phyloP scores from a whole-genome alignment of 805 yeast species.

The Brettanomyces nanus region DNA sequence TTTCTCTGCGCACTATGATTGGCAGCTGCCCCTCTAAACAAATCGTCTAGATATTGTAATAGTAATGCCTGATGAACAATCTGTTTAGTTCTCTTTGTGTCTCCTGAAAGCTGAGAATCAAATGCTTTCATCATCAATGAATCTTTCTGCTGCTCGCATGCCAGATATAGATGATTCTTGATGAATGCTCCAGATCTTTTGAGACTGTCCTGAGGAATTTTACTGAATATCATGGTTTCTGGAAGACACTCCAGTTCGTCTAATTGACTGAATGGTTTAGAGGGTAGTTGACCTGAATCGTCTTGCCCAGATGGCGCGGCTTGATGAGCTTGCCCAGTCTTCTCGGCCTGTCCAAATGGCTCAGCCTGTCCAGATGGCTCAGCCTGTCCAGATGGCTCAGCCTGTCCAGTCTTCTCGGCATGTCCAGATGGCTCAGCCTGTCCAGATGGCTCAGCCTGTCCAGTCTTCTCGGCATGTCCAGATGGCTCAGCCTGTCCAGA shows the following conservation, averaged over 20 bases:
- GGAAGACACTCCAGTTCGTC: conserved; percentile 51
- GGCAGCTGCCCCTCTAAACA: conserved; percentile 20
- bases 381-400: conserved; percentile 1
- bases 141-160: conserved; percentile 81
- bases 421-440: neutral
- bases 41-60: conserved; percentile 48
- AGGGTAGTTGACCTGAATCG: conserved; percentile 13
- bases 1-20: conserved; percentile 16
- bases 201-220: conserved; percentile 42
- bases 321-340: neutral
- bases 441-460: neutral
- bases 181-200: conserved; percentile 44
- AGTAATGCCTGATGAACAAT: conserved; percentile 76
- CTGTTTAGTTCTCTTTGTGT: conserved; percentile 45
- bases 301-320: conserved; percentile 3
- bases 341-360: neutral
- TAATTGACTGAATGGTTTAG: conserved; percentile 26
- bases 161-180: conserved; percentile 54
- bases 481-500: neutral
- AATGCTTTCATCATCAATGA: conserved; percentile 90
- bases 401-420: neutral
- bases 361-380: neutral
- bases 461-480: neutral
- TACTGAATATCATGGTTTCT: conserved; percentile 59
- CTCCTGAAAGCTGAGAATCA: conserved; percentile 64